A percentile compares a stretch with the other conserved stretches of the same genome.
These are phyloP conservation scores for Candida albicans DNA, from an alignment of 1,139 yeast genomes.

Conservation along the genomic window DNA sequence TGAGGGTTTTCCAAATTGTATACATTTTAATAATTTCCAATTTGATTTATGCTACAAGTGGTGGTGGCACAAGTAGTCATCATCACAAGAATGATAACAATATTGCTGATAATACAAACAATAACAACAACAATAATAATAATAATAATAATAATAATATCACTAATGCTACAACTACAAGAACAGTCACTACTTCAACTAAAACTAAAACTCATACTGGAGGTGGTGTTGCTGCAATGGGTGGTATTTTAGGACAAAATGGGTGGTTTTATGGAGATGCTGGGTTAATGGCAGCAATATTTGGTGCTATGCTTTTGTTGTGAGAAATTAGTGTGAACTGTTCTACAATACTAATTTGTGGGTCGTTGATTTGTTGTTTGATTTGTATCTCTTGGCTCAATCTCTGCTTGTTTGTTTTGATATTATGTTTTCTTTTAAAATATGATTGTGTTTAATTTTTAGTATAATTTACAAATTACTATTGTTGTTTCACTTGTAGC, in stretches of 20 bases:
- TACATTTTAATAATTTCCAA: neutral
- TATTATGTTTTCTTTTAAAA: too few relatives aligned
- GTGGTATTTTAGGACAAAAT: neutral
- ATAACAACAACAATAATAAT: neutral
- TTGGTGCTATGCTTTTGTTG: slow-evolving; percentile 5
- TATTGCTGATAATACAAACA: neutral
- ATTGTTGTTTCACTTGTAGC: too few relatives aligned
- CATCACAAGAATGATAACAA: neutral
- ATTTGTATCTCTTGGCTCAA: neutral
- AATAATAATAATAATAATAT: neutral
- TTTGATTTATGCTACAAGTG: neutral
- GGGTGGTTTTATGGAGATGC: neutral
- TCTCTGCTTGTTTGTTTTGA: too few relatives aligned
- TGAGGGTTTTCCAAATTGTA: neutral
- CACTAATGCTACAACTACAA: neutral
- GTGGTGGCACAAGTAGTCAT: neutral
- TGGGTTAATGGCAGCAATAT: slow-evolving; percentile 2
- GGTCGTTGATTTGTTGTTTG: neutral
- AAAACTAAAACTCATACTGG: slow-evolving; percentile 1
- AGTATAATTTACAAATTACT: too few relatives aligned
- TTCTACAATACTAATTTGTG: neutral
- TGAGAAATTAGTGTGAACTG: neutral
- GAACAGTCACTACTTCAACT: neutral
- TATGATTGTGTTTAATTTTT: too few relatives aligned
- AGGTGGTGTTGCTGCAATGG: neutral